A percentile compares a stretch with the other conserved stretches of the same genome.
Conservation (phyloP, 768 basidiomycete genomes). For the Sarcodon sp. region DNA sequence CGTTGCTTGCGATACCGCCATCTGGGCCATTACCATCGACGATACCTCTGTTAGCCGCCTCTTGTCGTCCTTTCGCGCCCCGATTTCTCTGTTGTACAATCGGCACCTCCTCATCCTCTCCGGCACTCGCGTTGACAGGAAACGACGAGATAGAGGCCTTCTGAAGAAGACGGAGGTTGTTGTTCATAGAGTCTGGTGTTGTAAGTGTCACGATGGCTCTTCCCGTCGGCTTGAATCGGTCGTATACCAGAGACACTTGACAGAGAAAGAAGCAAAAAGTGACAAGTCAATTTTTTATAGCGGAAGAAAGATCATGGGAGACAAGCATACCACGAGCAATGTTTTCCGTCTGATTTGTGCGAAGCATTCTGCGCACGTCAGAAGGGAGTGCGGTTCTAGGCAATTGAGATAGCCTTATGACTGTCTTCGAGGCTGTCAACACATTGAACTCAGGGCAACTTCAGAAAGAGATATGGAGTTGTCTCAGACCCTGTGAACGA, state of each 20-base stretch:
- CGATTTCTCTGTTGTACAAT: slow-evolving; percentile 14
- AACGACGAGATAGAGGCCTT: slow-evolving; percentile 33
- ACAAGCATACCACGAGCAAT: slow-evolving; percentile 12
- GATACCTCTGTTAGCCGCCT: slow-evolving; percentile 22
- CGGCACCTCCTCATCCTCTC: slow-evolving; percentile 8
- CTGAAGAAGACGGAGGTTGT: slow-evolving; percentile 28
- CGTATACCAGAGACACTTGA: slow-evolving; percentile 47
- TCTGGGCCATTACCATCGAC: slow-evolving; percentile 32
- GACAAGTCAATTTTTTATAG: background rate
- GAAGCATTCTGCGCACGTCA: slow-evolving; percentile 31
- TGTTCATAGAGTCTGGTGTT: slow-evolving; percentile 27
- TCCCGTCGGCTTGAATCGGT: slow-evolving; percentile 46
- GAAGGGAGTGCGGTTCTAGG: slow-evolving; percentile 38
- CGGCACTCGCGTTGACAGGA: slow-evolving; percentile 22
- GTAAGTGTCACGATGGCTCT: slow-evolving; percentile 44
- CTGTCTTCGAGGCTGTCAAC: no score
- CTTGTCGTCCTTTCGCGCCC: slow-evolving; percentile 26
- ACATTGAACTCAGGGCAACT: no score
- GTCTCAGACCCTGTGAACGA: background rate
- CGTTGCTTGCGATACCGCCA: slow-evolving; percentile 34
- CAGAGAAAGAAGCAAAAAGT: no score
- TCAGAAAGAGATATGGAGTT: no score
- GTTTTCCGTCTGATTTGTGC: slow-evolving; percentile 20
- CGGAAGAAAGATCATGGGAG: background rate
- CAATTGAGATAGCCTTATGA: slow-evolving; percentile 18